Base-by-base conservation (phyloP, 177 flowering plant species). In the Telopea speciosissima region DNA sequence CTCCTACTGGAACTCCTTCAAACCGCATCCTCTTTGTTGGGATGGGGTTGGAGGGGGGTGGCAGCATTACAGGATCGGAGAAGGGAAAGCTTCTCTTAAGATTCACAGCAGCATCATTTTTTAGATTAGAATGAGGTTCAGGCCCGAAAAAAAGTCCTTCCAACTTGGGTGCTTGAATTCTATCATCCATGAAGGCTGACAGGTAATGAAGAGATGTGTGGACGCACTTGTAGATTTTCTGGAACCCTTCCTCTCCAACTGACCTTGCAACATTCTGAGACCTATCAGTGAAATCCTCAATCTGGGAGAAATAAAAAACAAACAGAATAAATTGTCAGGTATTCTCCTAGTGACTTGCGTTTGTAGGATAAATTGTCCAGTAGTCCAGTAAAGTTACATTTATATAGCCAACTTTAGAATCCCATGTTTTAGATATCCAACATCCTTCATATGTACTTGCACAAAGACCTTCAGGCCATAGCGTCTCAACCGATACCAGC, bases 391-490 rank as follows among this genome's bases (percentile, higher is more conserved):
- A 72, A 70, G 67, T 82, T 83, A 89, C 93, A 81, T 78, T 83
- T 33, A 87, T 81, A 56, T 66, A 63, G 76, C 83, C 83, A 62
- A 74, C 73, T 70, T 76, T 58, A 66, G 79, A 76, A 62, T 76
- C 72, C 84, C 83, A 86, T 66, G 74, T 72, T 73, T 86, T 86
- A 22, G 68, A 78, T 74, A 74, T 80, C 93, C 90, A 89, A 36
- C 80, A 73, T 72, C 85, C 93, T 52, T 75, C 73, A 64, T 75
- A 86, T 17, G 83, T 66, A 73, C 93, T 87, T 26, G 79, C 89
- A 73, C 93, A 89, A 14, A 89, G 81, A 62, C 93, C 93, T 71
- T 81, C 75, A 8, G 73, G 31, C 93, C 93, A 89, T 33, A 85
- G 81, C 52, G 67, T 75, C 77, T 85, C 82, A 58, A 86, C 86